Percentiles rank a stretch among this genome's conserved stretches.
Evolutionary conservation across 371 early-diverging fungal species (phyloP).

Genomic region (Blyttiomyces sp.): DNA sequence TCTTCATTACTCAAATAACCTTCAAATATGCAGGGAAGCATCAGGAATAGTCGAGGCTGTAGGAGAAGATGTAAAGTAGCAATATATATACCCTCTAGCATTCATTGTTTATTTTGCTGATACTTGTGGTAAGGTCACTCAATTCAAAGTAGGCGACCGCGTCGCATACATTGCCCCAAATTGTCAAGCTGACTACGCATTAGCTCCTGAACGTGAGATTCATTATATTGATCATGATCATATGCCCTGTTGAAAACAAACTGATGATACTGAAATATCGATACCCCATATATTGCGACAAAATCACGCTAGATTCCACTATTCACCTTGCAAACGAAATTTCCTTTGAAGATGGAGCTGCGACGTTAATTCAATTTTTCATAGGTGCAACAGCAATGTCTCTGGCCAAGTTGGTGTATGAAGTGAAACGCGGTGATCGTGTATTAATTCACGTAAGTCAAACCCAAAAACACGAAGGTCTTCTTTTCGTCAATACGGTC

Average conservation of each 20-base stretch:
- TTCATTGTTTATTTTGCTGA: no score
- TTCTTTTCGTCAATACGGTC: neutral
- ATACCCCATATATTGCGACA: no score
- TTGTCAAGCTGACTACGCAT: conserved; percentile 79
- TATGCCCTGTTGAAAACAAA: no score
- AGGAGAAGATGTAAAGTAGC: conserved; percentile 49
- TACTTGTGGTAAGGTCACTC: no score
- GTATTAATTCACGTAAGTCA: conserved; percentile 67
- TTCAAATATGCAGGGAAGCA: conserved; percentile 56
- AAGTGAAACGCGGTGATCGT: conserved; percentile 71
- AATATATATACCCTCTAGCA: neutral
- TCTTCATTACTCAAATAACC: neutral
- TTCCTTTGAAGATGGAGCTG: conserved; percentile 63
- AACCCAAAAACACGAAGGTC: neutral
- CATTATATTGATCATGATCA: no score
- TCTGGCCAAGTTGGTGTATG: conserved; percentile 69
- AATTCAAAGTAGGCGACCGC: conserved; percentile 74
- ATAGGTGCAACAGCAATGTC: conserved; percentile 80
- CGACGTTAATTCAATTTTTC: conserved; percentile 48
- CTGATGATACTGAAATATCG: no score
- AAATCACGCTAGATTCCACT: no score
- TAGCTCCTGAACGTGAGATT: conserved; percentile 30
- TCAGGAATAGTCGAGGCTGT: conserved; percentile 79
- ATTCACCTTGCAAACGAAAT: conserved; percentile 58
- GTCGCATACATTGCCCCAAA: conserved; percentile 70